phyloP scores from a whole-genome alignment of 192 early-diverging fungal species.

The Podila epicladia region DNA sequence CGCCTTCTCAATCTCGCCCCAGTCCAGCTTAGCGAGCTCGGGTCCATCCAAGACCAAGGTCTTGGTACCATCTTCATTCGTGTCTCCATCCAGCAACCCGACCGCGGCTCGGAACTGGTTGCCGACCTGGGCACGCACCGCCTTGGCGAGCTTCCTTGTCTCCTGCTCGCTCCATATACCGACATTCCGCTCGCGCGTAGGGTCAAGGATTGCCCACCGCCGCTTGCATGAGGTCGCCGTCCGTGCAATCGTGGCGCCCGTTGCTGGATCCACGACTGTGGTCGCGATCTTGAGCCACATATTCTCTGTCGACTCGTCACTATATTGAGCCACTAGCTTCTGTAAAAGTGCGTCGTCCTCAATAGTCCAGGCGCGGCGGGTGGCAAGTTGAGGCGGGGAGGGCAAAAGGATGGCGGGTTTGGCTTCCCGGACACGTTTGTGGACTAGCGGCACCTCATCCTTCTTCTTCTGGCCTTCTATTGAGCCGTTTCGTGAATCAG shows the following conservation, averaged over 20 bases:
- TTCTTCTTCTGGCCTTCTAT: neutral
- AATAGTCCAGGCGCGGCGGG: neutral
- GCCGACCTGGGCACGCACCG: constrained; percentile 5
- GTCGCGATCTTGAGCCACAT: neutral
- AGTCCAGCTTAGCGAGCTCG: neutral
- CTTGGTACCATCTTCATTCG: neutral
- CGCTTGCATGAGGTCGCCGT: neutral
- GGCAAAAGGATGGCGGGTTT: too few relatives aligned
- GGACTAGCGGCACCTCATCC: neutral
- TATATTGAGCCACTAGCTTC: neutral
- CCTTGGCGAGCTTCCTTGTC: neutral
- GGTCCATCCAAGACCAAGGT: neutral
- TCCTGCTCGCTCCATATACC: neutral
- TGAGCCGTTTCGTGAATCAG: neutral
- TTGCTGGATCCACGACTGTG: too few relatives aligned
- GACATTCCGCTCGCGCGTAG: too few relatives aligned
- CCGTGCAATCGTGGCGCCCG: neutral
- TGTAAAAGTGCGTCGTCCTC: constrained; percentile 3
- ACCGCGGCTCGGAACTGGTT: neutral
- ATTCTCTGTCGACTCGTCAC: neutral
- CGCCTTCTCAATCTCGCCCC: neutral
- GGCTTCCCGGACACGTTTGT: too few relatives aligned
- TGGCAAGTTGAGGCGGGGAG: neutral
- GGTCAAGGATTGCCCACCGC: neutral
- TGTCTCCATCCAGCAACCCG: neutral